Conservation (phyloP, 1,284 basidiomycete genomes). For the Pseudozyma thailandica region DNA sequence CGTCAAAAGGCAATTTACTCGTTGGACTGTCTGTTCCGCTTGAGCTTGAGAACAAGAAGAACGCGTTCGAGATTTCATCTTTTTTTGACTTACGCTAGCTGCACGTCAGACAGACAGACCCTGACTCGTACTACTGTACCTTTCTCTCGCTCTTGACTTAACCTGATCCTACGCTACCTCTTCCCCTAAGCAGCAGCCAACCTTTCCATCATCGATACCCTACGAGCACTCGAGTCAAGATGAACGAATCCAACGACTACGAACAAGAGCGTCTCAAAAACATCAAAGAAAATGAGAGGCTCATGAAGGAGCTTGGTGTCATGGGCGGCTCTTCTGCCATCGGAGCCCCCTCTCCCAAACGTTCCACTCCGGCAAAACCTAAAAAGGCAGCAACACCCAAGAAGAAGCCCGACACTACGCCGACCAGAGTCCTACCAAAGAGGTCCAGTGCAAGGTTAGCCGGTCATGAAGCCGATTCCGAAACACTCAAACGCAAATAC, state of each 20-base stretch:
- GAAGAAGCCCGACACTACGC: slow-evolving; percentile 19
- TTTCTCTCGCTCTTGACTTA: not conserved
- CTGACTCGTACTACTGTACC: not conserved
- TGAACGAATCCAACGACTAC: slow-evolving; percentile 50
- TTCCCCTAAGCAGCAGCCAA: not conserved
- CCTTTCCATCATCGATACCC: too few relatives aligned
- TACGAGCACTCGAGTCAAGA: slow-evolving; percentile 1
- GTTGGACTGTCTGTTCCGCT: not conserved
- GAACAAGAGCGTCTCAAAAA: slow-evolving; percentile 63
- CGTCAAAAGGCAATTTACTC: not conserved
- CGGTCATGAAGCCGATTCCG: slow-evolving; percentile 57
- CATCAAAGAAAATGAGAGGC: slow-evolving; percentile 62
- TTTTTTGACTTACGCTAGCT: not conserved
- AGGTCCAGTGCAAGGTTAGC: slow-evolving; percentile 49
- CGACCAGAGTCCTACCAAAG: slow-evolving; percentile 43
- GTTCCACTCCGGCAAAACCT: slow-evolving; percentile 24
- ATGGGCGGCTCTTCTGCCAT: slow-evolving; percentile 48
- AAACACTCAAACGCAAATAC: slow-evolving; percentile 51
- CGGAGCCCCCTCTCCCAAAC: slow-evolving; percentile 38
- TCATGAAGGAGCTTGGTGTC: slow-evolving; percentile 62
- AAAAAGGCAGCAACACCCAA: slow-evolving; percentile 40
- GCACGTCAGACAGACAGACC: not conserved
- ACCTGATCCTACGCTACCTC: not conserved
- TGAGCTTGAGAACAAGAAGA: not conserved
- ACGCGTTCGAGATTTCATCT: not conserved